Base-by-base conservation (phyloP, 345 rosid genomes). In the Eucalyptus cloeziana region DNA sequence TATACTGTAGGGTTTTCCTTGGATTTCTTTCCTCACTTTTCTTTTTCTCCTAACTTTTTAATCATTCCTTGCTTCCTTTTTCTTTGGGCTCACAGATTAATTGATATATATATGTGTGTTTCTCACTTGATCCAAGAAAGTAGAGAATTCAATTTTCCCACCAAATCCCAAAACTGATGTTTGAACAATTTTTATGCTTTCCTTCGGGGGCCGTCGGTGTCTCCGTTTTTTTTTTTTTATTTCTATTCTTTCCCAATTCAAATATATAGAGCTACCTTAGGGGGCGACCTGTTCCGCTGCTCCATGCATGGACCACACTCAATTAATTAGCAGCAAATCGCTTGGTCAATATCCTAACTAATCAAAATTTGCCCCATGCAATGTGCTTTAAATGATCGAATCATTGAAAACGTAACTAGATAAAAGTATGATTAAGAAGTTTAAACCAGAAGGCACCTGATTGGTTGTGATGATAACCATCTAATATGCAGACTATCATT, bases 71-170 rank as follows among this genome's bases (percentile, higher is more conserved):
- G 89, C 86, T 90, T 86, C 88, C 92, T 94, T 94, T 92, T 88
- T 83, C 91, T 95, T 91, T 92, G 88, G 43, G 89, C 89, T 79
- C 86, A 21, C 90, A 90, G 79, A 79, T 89, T 87, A 69, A 87
- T 79, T 54, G 45, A 79, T 44, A 25, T 56, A 56, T 4, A 56
- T 56, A 51, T 51, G 17, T 7, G 1, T 89, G 92, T 88, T 89
- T 87, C 91, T 93, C 95, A 86, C 97, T 93, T 96, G 97, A 95
- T 96, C 97, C 96, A 89, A 95, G 94, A 94, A 87, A 94, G 83
- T 37, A 95, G 95, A 86, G 89, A 86, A 90, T 86, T 87, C 92
- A 92, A 89, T 90, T 91, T 93, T 92, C 93, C 91, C 92, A 90
- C 92, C 90, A 71, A 40, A 76, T 86, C 45, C 49, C 88, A 86